A percentile compares a stretch with the other conserved stretches of the same genome.
Conservation (phyloP, 306 rosid genomes). For the Quercus suber region DNA sequence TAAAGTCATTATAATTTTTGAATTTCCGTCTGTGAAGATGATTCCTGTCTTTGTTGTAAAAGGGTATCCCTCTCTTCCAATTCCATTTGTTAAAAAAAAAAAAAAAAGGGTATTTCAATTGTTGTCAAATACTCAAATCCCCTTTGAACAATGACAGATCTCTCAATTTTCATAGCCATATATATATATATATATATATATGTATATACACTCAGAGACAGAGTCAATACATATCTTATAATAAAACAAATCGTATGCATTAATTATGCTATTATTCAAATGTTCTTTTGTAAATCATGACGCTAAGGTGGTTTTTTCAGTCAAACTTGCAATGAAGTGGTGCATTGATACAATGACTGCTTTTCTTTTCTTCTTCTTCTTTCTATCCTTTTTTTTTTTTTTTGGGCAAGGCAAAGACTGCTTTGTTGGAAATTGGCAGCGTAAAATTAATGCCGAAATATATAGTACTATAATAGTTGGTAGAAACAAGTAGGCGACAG, state of each 20-base stretch:
- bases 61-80: too few species aligned
- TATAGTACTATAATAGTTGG: background rate
- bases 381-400: too few species aligned
- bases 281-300: background rate
- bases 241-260: background rate
- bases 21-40: too few species aligned
- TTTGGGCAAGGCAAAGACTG: background rate
- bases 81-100: too few species aligned
- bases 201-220: background rate
- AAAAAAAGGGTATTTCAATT: too few species aligned
- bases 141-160: too few species aligned
- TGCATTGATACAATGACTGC: conserved; percentile 1
- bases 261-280: background rate
- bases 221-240: background rate
- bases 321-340: conserved; percentile 23
- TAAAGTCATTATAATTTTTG: too few species aligned
- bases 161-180: too few species aligned
- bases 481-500: conserved; percentile 1
- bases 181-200: too few species aligned
- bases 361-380: background rate
- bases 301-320: background rate
- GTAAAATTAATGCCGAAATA: background rate
- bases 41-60: too few species aligned
- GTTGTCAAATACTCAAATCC: too few species aligned
- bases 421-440: background rate